Evolutionary conservation across 257 asterid genomes (phyloP), one percentile per base, ranked within the genome.

Genomic region (Datura wrightii): DNA sequence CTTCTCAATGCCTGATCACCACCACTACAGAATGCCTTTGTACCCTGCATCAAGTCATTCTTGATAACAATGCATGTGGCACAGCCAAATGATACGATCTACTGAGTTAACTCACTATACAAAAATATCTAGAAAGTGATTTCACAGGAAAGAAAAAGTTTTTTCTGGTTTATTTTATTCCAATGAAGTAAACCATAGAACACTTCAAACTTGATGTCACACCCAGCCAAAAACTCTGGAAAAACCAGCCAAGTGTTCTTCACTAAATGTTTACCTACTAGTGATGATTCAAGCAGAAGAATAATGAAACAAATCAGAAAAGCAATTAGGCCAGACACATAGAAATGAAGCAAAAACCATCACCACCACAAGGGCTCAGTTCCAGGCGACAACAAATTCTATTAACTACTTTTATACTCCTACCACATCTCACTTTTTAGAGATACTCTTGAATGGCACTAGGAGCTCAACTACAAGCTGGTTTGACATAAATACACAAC

Each of bases 1-100:
- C 95, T 93, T 87, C 99, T 90, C 66, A 96, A 90, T 39, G 97
- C 87, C 80, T 96, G 99, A 92, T 96, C 99, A 36, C 98, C 99
- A 39, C 99, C 99, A 66, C 99, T 96, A 87, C 98, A 96, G 56
- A 94, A 96, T 39, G 99, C 98, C 84, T 85, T 66, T 8, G 92
- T 90, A 55, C 99, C 98, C 98, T 96, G 93, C 84, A 84, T 41
- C 48, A 55, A 78, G 71, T 41, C 36, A n/a, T 62, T 18, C 10
- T 63, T 79, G 34, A 39, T 24, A 65, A 60, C 44, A 59, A 80
- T 10, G 42, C 46, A 83, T 1, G 44, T 14, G 41, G 31, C 3
- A 76, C 44, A 76, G 1, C 42, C 7, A 76, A 76, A 50, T 24
- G 81, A 76, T 6, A 50, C 60, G 50, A 11, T 74, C 42, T 10